These are phyloP conservation scores for button mushroom (Agaricus bisporus) DNA, from an alignment of 768 basidiomycete species.

Conservation along the genomic window DNA sequence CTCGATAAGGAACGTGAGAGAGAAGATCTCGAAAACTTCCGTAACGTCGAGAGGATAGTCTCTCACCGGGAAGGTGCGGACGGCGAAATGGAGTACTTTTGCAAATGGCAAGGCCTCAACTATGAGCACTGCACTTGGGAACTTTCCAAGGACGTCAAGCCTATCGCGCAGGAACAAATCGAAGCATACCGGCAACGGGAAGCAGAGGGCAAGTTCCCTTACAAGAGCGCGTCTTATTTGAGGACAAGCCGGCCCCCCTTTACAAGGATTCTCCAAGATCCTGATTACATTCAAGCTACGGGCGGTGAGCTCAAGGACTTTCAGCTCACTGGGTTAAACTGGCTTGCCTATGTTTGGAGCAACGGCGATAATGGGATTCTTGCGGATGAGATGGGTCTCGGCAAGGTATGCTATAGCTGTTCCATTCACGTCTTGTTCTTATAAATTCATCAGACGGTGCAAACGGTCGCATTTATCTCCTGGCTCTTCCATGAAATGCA, in stretches of 20 bases:
- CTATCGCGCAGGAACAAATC: slow-evolving; percentile 73
- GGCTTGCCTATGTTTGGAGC: slow-evolving; percentile 96
- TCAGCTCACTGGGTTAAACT: slow-evolving; percentile 96
- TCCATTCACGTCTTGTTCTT: slow-evolving; percentile 7
- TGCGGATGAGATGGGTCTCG: slow-evolving; percentile 99
- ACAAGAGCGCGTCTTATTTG: slow-evolving; percentile 68
- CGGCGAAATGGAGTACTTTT: slow-evolving; percentile 76
- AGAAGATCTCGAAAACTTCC: slow-evolving; percentile 87
- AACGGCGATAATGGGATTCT: slow-evolving; percentile 94
- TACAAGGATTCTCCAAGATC: slow-evolving; percentile 81
- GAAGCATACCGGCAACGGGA: slow-evolving; percentile 75
- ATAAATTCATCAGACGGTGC: slow-evolving; percentile 62
- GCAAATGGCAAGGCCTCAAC: slow-evolving; percentile 93
- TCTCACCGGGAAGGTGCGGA: slow-evolving; percentile 62
- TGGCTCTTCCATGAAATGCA: slow-evolving; percentile 89
- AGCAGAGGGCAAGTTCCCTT: slow-evolving; percentile 76
- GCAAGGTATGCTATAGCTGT: slow-evolving; percentile 53
- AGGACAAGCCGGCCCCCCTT: slow-evolving; percentile 70
- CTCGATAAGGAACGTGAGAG: slow-evolving; percentile 89
- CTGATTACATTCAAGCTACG: slow-evolving; percentile 71
- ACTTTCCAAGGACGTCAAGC: slow-evolving; percentile 67
- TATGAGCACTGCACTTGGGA: slow-evolving; percentile 99
- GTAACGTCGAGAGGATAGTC: slow-evolving; percentile 88
- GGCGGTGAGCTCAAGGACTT: slow-evolving; percentile 95
- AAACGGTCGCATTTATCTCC: slow-evolving; percentile 92